phyloP scores from a whole-genome alignment of 352 stramenopile species.

The Pythium phragmiticola region DNA sequence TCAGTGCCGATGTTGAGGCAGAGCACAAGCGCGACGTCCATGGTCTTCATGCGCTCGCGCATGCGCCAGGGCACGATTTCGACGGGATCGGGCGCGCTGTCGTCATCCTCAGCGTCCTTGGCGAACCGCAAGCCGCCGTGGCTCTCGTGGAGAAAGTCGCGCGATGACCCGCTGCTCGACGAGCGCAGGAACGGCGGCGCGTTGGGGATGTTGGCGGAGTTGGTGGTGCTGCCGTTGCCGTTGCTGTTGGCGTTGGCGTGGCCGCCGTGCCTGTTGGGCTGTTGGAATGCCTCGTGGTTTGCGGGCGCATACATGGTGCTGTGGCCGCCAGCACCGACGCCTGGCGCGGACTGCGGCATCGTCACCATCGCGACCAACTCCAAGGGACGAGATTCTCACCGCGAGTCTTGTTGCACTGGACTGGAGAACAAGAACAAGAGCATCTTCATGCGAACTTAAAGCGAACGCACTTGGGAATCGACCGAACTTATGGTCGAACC shows the following conservation, averaged over 20 bases:
- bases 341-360: conserved; percentile 9
- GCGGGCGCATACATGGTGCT: not conserved
- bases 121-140: conserved; percentile 68
- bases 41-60: conserved; percentile 88
- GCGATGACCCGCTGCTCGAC: not conserved
- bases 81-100: conserved; percentile 26
- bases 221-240: not conserved
- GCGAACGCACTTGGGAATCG: not conserved
- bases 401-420: not conserved
- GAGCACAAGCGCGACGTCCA: conserved; percentile 95
- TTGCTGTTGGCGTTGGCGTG: not conserved
- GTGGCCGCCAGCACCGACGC: not conserved
- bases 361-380: conserved; percentile 18
- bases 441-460: conserved; percentile 17
- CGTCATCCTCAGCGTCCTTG: conserved; percentile 35
- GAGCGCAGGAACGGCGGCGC: conserved; percentile 7
- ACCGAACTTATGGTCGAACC: conserved; percentile 6
- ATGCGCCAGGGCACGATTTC: conserved; percentile 84
- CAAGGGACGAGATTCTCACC: not conserved
- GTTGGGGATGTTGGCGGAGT: not conserved
- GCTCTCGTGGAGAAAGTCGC: conserved; percentile 28
- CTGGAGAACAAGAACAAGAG: conserved; percentile 1
- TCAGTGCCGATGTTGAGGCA: conserved; percentile 98
- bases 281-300: not conserved
- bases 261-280: not conserved